phyloP scores from a whole-genome alignment of 495 filamentous ascomycete genomes.

The Aspergillus egyptiacus region DNA sequence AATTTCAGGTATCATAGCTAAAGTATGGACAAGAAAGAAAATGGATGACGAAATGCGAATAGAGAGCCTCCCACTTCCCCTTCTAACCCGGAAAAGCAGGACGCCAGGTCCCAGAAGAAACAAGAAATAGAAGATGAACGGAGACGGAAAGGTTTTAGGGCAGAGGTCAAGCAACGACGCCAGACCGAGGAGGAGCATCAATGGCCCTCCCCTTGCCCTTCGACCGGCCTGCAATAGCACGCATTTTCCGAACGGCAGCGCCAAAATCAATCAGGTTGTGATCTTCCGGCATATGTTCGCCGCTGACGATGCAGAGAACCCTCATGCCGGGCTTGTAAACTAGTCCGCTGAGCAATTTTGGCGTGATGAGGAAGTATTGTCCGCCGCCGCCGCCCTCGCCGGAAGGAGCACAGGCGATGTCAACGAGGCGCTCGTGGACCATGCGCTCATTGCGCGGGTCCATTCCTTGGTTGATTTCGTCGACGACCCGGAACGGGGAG shows the following conservation, averaged over 20 bases:
- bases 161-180: conserved; percentile 23
- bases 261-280: conserved; percentile 30
- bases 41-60: background rate
- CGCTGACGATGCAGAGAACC: conserved; percentile 88
- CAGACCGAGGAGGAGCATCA: conserved; percentile 12
- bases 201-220: conserved; percentile 20
- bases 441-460: conserved; percentile 96
- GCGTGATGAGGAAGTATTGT: conserved; percentile 94
- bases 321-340: conserved; percentile 85
- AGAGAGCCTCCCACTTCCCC: background rate
- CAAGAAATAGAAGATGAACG: background rate
- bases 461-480: conserved; percentile 99
- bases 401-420: conserved; percentile 66
- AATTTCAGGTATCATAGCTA: conserved; percentile 1
- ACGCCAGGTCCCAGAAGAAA: background rate
- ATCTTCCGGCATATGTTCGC: conserved; percentile 75
- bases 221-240: conserved; percentile 17
- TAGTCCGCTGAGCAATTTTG: conserved; percentile 84
- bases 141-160: background rate
- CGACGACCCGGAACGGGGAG: conserved; percentile 97
- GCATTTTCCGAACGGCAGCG: conserved; percentile 29
- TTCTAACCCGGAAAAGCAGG: background rate
- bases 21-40: background rate
- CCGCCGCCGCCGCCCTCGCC: conserved; percentile 31
- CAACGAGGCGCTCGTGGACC: conserved; percentile 94